These are phyloP conservation scores for Mucor saturninus DNA, from an alignment of 371 early-diverging fungal genomes.

Conservation along the genomic window DNA sequence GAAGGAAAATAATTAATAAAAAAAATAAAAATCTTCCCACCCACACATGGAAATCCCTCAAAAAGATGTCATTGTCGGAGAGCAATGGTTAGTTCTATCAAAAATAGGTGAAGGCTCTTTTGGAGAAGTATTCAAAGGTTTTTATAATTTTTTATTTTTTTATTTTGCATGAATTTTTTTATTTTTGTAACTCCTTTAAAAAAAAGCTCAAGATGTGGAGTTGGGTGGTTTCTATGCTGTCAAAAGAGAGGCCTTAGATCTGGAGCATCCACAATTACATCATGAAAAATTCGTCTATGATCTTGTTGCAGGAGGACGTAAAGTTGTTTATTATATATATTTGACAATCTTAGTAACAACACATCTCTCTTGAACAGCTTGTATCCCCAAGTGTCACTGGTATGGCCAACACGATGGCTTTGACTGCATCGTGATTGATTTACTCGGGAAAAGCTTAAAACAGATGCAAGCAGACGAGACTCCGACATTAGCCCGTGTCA, in stretches of 20 bases:
- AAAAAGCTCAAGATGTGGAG: conserved; percentile 17
- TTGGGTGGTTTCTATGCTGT: conserved; percentile 53
- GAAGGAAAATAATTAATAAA: not conserved
- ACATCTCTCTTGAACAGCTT: conserved; percentile 44
- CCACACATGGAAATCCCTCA: conserved; percentile 5
- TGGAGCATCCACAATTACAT: conserved; percentile 53
- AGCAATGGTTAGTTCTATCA: conserved; percentile 60
- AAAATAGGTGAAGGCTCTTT: conserved; percentile 69
- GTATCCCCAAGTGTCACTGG: conserved; percentile 87
- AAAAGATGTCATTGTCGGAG: conserved; percentile 55
- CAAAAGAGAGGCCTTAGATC: conserved; percentile 54
- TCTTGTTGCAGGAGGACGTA: conserved; percentile 59
- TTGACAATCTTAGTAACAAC: too few relatives aligned
- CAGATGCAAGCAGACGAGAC: conserved; percentile 63
- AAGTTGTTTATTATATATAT: conserved; percentile 11
- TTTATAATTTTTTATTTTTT: not conserved
- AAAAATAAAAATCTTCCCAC: not conserved
- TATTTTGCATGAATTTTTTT: conserved; percentile 4
- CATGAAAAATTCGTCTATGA: conserved; percentile 62
- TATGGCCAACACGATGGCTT: conserved; percentile 91
- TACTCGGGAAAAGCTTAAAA: conserved; percentile 95
- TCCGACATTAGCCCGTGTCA: conserved; percentile 38
- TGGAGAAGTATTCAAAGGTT: conserved; percentile 69
- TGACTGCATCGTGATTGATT: conserved; percentile 93
- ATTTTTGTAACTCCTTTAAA: conserved; percentile 8